Percentiles rank a stretch among this genome's conserved stretches.
Evolutionary conservation across 805 yeast species (phyloP).

Genomic region (Candida alai): DNA sequence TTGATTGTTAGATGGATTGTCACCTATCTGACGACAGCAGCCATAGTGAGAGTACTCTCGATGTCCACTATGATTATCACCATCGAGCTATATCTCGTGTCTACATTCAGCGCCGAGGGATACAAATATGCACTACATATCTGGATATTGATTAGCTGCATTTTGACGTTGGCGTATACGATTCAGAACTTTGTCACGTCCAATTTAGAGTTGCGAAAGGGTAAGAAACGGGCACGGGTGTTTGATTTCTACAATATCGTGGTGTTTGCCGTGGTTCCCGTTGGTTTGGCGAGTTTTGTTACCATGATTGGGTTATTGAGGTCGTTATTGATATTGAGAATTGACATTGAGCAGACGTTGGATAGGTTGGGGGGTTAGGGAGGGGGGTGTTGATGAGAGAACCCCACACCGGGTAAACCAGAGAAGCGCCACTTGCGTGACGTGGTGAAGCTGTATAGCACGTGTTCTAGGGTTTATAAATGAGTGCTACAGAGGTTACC

Average conservation of each 20-base stretch:
- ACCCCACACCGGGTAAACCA: too few species aligned
- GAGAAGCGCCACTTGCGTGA: too few species aligned
- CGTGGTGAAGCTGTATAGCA: too few species aligned
- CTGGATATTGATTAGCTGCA: slow-evolving; percentile 88
- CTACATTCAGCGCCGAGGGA: slow-evolving; percentile 63
- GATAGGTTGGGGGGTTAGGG: slow-evolving; percentile 1
- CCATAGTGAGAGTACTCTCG: slow-evolving; percentile 80
- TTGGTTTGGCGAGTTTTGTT: slow-evolving; percentile 88
- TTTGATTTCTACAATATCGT: slow-evolving; percentile 85
- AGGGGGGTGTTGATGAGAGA: too few species aligned
- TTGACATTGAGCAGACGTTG: slow-evolving; percentile 43
- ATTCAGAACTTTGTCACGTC: slow-evolving; percentile 87
- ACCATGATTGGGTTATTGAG: slow-evolving; percentile 86
- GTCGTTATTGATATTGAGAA: slow-evolving; percentile 66
- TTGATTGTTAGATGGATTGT: slow-evolving; percentile 93
- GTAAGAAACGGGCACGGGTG: slow-evolving; percentile 45
- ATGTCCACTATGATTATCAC: slow-evolving; percentile 72
- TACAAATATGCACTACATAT: slow-evolving; percentile 75
- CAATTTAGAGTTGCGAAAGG: slow-evolving; percentile 51
- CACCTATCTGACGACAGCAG: slow-evolving; percentile 82
- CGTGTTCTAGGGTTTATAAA: too few species aligned
- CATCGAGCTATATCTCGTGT: slow-evolving; percentile 61
- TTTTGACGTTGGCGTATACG: slow-evolving; percentile 74
- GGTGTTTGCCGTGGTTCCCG: slow-evolving; percentile 97
- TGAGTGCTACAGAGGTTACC: too few species aligned